A percentile compares a stretch with the other conserved stretches of the same genome.
These are phyloP conservation scores for Calonectria pteridis DNA, from an alignment of 2,329 filamentous ascomycete species.

Conservation along the genomic window DNA sequence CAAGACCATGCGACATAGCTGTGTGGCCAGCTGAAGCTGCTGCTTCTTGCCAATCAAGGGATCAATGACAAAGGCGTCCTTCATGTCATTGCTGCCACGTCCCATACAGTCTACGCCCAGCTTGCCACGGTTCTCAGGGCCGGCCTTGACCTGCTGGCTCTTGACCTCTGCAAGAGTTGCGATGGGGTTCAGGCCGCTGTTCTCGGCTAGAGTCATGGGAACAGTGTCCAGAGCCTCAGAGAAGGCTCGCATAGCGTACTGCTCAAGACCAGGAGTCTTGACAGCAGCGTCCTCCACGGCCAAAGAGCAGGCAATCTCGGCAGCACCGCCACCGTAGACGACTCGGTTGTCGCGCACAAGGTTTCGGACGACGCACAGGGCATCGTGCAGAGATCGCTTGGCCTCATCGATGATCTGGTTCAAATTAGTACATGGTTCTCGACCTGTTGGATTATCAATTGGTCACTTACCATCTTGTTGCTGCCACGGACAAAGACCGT, in stretches of 20 bases:
- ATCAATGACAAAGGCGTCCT: conserved; percentile 97
- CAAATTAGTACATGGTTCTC: conserved; percentile 33
- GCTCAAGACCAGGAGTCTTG: conserved; percentile 96
- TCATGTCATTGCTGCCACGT: conserved; percentile 96
- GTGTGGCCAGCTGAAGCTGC: conserved; percentile 94
- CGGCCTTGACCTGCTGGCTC: conserved; percentile 91
- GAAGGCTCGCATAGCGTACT: conserved; percentile 99
- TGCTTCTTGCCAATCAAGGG: conserved; percentile 98
- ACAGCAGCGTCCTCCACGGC: conserved; percentile 95
- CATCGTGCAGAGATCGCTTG: conserved; percentile 96
- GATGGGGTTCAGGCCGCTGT: conserved; percentile 95
- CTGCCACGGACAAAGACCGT: conserved; percentile 96
- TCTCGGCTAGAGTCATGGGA: conserved; percentile 96
- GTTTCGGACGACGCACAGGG: conserved; percentile 97
- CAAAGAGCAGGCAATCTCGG: conserved; percentile 96
- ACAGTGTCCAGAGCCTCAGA: conserved; percentile 93
- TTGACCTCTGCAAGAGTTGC: conserved; percentile 96
- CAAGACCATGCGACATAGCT: conserved; percentile 97
- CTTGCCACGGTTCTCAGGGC: conserved; percentile 62
- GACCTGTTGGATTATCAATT: not conserved
- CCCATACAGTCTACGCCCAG: conserved; percentile 99
- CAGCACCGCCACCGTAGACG: conserved; percentile 96
- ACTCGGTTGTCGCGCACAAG: conserved; percentile 96
- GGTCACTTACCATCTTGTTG: conserved; percentile 92
- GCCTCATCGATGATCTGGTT: conserved; percentile 96